These are phyloP conservation scores for Cladorrhinum sp. DNA, from an alignment of 2,329 filamentous ascomycete species.

Conservation along the genomic window DNA sequence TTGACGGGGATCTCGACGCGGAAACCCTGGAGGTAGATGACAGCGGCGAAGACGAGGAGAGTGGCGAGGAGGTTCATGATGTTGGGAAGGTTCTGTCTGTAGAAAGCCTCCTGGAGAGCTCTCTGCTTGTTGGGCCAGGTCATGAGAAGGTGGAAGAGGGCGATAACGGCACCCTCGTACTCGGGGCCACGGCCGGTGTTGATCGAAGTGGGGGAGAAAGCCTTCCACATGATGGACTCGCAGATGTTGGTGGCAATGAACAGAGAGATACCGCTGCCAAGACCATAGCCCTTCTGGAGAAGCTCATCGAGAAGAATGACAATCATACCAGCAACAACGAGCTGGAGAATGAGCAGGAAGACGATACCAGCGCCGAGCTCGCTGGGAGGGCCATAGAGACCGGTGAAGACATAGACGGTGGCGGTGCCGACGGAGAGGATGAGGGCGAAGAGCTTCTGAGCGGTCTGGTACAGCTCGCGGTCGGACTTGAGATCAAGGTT, in stretches of 20 bases:
- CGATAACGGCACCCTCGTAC: constrained; percentile 97
- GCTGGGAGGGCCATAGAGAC: constrained; percentile 93
- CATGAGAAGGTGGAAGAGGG: constrained; percentile 94
- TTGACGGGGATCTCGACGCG: constrained; percentile 99
- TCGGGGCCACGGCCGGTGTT: constrained; percentile 99
- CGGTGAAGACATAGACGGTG: constrained; percentile 96
- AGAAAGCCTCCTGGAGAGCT: constrained; percentile 97
- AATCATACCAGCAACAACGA: constrained; percentile 95
- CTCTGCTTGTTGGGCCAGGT: constrained; percentile 99
- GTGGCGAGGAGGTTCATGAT: constrained; percentile 98
- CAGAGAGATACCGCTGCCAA: constrained; percentile 96
- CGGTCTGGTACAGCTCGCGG: constrained; percentile 99
- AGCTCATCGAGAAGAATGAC: constrained; percentile 99
- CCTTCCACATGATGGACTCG: constrained; percentile 99
- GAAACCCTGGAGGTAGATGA: constrained; percentile 99
- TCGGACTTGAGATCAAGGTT: constrained; percentile 99
- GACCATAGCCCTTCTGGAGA: constrained; percentile 97
- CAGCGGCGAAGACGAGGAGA: constrained; percentile 87
- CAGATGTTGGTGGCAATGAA: constrained; percentile 99
- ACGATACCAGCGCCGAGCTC: constrained; percentile 98
- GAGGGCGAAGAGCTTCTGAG: constrained; percentile 97
- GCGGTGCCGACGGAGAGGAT: constrained; percentile 97
- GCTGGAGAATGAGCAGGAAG: constrained; percentile 95
- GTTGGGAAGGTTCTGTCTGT: constrained; percentile 98
- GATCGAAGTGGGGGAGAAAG: constrained; percentile 97